Percentiles rank a stretch among this genome's conserved stretches.
phyloP scores from a whole-genome alignment of 1,139 yeast species.

The Sugiyamaella pinicola region DNA sequence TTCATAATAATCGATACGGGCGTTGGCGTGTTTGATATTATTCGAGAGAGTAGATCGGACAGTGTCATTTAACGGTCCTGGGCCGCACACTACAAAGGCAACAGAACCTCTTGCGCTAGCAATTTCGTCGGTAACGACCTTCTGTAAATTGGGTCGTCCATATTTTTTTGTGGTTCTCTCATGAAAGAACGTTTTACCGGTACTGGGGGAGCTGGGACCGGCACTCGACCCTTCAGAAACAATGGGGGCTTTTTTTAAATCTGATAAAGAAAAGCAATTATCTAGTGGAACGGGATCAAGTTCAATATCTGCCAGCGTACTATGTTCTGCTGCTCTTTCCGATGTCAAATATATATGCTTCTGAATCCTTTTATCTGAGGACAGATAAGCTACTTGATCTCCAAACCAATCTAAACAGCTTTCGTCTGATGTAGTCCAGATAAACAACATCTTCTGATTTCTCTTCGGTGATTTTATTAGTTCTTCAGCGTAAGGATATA shows the following conservation, averaged over 20 bases:
- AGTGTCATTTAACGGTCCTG: slow-evolving; percentile 33
- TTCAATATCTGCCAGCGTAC: neutral
- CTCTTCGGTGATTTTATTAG: slow-evolving; percentile 30
- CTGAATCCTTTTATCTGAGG: slow-evolving; percentile 22
- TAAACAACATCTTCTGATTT: slow-evolving; percentile 20
- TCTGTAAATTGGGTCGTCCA: slow-evolving; percentile 4
- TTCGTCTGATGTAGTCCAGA: slow-evolving; percentile 28
- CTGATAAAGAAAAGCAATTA: neutral
- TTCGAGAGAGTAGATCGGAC: slow-evolving; percentile 48
- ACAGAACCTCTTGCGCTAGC: slow-evolving; percentile 20
- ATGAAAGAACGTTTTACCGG: neutral
- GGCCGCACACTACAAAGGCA: slow-evolving; percentile 32
- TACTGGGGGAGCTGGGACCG: neutral
- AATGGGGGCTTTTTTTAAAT: neutral
- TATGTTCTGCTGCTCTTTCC: neutral
- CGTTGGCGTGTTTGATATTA: slow-evolving; percentile 23
- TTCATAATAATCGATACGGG: slow-evolving; percentile 43
- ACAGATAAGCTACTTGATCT: slow-evolving; percentile 24
- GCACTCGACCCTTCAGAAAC: neutral
- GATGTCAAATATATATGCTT: slow-evolving; percentile 21
- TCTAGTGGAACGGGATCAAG: neutral
- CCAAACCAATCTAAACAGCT: slow-evolving; percentile 26
- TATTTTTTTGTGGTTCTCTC: neutral
- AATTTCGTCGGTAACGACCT: slow-evolving; percentile 11
- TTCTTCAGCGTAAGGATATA: slow-evolving; percentile 34